Percentiles rank a stretch among this genome's conserved stretches.
Conservation (phyloP, 2,329 filamentous ascomycete species). For the Diplodia intermedia region DNA sequence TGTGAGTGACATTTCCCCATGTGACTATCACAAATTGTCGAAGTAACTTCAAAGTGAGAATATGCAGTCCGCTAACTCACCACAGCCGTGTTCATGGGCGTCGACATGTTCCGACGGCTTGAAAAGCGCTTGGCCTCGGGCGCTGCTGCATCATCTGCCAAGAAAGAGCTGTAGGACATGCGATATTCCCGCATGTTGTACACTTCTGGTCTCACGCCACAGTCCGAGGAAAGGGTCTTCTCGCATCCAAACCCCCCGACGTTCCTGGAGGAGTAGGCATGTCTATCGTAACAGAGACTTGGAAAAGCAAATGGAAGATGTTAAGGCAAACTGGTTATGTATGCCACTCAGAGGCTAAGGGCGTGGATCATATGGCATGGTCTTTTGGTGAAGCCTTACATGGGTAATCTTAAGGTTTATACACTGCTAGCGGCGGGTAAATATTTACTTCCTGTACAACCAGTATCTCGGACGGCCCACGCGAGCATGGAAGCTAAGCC, state of each 20-base stretch:
- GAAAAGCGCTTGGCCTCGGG: constrained; percentile 2
- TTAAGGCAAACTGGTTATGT: no score
- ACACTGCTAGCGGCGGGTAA: not conserved
- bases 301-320: no score
- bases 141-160: not conserved
- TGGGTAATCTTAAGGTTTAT: not conserved
- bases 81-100: constrained; percentile 30
- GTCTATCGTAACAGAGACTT: no score
- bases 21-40: not conserved
- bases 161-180: constrained; percentile 11
- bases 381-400: not conserved
- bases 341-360: no score
- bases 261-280: no score
- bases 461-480: not conserved
- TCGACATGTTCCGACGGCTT: constrained; percentile 30
- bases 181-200: not conserved
- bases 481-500: no score
- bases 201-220: not conserved
- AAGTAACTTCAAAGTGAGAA: not conserved
- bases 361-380: no score
- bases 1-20: not conserved
- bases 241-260: no score
- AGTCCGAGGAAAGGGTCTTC: not conserved
- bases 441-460: not conserved
- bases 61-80: not conserved